Conservation (phyloP, 2,329 filamentous ascomycete genomes). For the Aspergillus versicolor region DNA sequence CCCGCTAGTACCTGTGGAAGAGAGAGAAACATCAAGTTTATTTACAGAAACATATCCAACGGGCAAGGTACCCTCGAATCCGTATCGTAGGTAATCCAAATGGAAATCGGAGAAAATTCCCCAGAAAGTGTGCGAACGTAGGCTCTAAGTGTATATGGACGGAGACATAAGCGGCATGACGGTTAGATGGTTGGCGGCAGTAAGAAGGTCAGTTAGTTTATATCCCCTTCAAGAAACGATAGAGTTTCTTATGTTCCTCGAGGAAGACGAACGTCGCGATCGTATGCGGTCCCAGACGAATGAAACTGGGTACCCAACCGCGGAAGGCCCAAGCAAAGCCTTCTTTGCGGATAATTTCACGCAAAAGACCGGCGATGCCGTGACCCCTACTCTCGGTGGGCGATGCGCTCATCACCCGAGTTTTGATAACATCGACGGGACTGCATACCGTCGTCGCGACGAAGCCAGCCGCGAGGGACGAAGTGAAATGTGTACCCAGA, state of each 20-base stretch:
- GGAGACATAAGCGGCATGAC: background rate
- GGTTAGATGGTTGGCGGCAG: background rate
- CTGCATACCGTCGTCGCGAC: constrained; percentile 67
- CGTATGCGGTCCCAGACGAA: constrained; percentile 64
- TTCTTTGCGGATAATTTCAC: constrained; percentile 56
- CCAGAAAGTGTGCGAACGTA: background rate
- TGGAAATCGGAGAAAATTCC: background rate
- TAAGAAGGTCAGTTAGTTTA: constrained; percentile 7
- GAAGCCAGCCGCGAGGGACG: constrained; percentile 63
- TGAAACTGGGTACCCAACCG: constrained; percentile 67
- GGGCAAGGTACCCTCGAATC: background rate
- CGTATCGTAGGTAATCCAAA: background rate
- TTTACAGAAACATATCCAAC: background rate
- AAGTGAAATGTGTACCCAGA: constrained; percentile 61
- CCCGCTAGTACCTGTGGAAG: background rate
- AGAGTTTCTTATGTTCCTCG: constrained; percentile 67
- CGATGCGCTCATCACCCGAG: constrained; percentile 61
- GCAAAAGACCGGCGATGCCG: constrained; percentile 50
- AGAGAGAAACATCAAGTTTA: background rate
- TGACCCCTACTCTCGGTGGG: constrained; percentile 42
- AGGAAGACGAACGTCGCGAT: constrained; percentile 66
- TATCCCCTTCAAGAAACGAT: constrained; percentile 45
- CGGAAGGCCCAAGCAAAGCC: constrained; percentile 65
- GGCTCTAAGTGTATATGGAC: background rate
- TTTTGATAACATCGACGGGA: constrained; percentile 67